Conservation (phyloP, 2,329 filamentous ascomycete genomes). For the Apiospora kogelbergensis region DNA sequence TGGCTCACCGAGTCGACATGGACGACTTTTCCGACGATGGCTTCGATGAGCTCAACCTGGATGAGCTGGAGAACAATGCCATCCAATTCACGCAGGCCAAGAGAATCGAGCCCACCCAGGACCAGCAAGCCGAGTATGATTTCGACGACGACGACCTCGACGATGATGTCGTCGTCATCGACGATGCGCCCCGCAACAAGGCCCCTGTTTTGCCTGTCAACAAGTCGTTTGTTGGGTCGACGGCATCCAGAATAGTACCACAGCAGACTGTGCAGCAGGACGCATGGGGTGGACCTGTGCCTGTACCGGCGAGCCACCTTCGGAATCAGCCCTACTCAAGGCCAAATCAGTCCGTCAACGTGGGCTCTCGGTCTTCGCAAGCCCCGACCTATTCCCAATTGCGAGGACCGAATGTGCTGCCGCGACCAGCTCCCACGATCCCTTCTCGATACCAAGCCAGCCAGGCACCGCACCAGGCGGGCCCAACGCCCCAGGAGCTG, state of each 20-base stretch:
- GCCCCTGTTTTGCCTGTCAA: conserved; percentile 26
- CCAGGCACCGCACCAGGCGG: conserved; percentile 26
- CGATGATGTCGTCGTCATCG: conserved; percentile 57
- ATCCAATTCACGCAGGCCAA: conserved; percentile 59
- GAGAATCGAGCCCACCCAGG: conserved; percentile 24
- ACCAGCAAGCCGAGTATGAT: conserved; percentile 35
- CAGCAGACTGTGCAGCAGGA: conserved; percentile 11
- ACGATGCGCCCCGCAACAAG: conserved; percentile 40
- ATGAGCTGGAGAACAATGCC: conserved; percentile 64
- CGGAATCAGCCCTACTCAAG: conserved; percentile 18
- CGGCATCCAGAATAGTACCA: background rate
- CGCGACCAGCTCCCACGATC: conserved; percentile 27
- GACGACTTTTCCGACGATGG: conserved; percentile 66
- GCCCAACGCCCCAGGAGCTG: conserved; percentile 36
- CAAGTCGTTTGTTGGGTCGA: background rate
- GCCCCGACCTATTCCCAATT: conserved; percentile 42
- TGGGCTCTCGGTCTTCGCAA: conserved; percentile 21
- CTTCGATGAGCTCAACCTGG: conserved; percentile 60
- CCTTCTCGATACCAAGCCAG: conserved; percentile 36
- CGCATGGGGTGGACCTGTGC: conserved; percentile 21
- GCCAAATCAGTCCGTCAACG: conserved; percentile 14
- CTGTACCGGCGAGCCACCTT: conserved; percentile 23
- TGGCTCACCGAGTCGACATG: conserved; percentile 39
- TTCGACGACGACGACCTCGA: conserved; percentile 59
- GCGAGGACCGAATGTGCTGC: conserved; percentile 34